Conservation (phyloP, 1,284 basidiomycete species). For the Albatrellus sp. region DNA sequence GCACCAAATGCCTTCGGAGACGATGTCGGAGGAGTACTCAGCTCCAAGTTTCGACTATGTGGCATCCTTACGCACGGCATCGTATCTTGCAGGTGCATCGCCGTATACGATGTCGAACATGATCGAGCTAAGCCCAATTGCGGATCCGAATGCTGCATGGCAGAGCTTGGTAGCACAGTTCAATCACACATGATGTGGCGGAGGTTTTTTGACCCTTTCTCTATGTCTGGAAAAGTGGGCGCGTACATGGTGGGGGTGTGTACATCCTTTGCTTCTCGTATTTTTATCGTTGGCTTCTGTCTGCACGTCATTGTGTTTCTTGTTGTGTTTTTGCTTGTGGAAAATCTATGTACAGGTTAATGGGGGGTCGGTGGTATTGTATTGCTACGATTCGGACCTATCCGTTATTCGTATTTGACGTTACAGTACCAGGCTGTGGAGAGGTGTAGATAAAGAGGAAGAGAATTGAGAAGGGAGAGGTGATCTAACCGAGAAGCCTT, state of each 20-base stretch:
- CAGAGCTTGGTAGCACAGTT: slow-evolving; percentile 34
- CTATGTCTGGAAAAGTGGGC: too few relatives aligned
- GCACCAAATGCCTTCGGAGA: not conserved
- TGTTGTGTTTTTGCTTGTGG: too few relatives aligned
- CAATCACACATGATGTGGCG: slow-evolving; percentile 12
- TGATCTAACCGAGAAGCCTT: too few relatives aligned
- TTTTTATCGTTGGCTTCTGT: too few relatives aligned
- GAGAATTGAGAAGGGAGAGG: too few relatives aligned
- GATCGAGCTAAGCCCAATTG: slow-evolving; percentile 14
- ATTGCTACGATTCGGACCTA: not conserved
- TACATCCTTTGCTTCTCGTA: too few relatives aligned
- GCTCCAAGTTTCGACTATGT: slow-evolving; percentile 9
- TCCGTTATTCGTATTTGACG: not conserved
- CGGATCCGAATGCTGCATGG: slow-evolving; percentile 35
- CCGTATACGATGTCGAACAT: slow-evolving; percentile 4
- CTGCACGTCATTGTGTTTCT: too few relatives aligned
- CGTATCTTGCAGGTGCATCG: slow-evolving; percentile 9
- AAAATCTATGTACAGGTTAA: too few relatives aligned
- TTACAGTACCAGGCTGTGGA: too few relatives aligned
- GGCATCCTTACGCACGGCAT: slow-evolving; percentile 9
- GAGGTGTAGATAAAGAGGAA: too few relatives aligned
- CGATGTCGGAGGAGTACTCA: slow-evolving; percentile 3
- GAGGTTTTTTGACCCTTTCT: not conserved
- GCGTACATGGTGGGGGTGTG: too few relatives aligned
- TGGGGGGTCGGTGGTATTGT: too few relatives aligned